Conservation (phyloP, 169 alveolate genomes). For the Plasmodium vivax region DNA sequence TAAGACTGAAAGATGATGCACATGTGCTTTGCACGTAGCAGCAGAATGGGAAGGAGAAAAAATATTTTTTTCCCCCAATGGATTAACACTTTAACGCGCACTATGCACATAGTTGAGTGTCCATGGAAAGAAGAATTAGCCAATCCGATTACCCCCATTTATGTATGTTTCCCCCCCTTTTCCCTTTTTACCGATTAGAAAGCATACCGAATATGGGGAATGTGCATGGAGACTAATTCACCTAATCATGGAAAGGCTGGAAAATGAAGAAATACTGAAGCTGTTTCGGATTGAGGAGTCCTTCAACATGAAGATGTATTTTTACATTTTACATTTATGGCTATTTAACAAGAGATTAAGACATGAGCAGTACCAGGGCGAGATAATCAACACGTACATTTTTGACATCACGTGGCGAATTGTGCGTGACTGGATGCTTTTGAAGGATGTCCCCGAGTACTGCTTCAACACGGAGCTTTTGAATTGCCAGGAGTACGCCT, state of each 20-base stretch:
- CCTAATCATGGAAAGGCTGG: conserved; percentile 82
- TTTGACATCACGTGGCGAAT: conserved; percentile 76
- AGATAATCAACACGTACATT: conserved; percentile 79
- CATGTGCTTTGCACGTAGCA: background rate
- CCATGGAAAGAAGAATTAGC: background rate
- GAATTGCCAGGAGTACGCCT: conserved; percentile 72
- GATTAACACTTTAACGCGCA: background rate
- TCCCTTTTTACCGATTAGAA: conserved; percentile 12
- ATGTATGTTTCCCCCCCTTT: background rate
- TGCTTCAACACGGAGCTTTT: conserved; percentile 61
- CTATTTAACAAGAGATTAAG: conserved; percentile 79
- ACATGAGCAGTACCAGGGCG: conserved; percentile 81
- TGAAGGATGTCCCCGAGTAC: conserved; percentile 73
- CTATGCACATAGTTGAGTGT: background rate
- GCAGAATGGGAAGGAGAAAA: background rate
- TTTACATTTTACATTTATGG: conserved; percentile 83
- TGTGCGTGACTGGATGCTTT: conserved; percentile 80
- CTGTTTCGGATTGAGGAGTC: conserved; percentile 81
- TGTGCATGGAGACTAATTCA: conserved; percentile 83
- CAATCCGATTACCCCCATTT: background rate
- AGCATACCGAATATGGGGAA: conserved; percentile 76
- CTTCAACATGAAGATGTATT: conserved; percentile 81
- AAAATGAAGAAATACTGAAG: conserved; percentile 78
- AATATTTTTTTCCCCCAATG: background rate
- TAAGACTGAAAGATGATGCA: background rate